A percentile compares a stretch with the other conserved stretches of the same genome.
Evolutionary conservation across 2,329 filamentous ascomycete genomes (phyloP).

Genomic region (Sphaceloma murrayae): DNA sequence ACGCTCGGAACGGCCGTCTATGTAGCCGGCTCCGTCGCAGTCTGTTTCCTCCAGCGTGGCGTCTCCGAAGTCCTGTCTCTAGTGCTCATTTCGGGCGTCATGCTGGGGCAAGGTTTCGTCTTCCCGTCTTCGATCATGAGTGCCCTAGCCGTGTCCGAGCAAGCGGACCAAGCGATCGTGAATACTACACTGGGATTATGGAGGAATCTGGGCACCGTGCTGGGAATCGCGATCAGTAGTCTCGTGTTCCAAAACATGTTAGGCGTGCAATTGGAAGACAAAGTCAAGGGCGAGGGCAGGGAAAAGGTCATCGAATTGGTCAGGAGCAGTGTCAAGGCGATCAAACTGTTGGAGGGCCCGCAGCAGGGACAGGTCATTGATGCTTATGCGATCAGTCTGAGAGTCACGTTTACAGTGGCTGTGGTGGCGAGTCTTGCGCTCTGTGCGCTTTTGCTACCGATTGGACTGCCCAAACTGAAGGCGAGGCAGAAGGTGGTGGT

Average conservation of each 20-base stretch:
- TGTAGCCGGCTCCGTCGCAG: slow-evolving; percentile 1
- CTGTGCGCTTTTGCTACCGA: slow-evolving; percentile 41
- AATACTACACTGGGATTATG: slow-evolving; percentile 63
- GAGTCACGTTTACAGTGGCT: slow-evolving; percentile 36
- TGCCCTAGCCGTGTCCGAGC: slow-evolving; percentile 34
- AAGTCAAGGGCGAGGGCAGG: slow-evolving; percentile 52
- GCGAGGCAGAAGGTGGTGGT: slow-evolving; percentile 15
- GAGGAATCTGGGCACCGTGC: slow-evolving; percentile 60
- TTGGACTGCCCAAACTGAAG: slow-evolving; percentile 46
- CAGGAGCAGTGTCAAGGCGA: slow-evolving; percentile 42
- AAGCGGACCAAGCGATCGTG: slow-evolving; percentile 39
- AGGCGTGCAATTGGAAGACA: slow-evolving; percentile 46
- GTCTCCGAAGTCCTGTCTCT: slow-evolving; percentile 1
- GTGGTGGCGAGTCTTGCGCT: slow-evolving; percentile 41
- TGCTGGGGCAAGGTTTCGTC: slow-evolving; percentile 29
- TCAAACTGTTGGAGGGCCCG: slow-evolving; percentile 36
- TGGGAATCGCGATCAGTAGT: slow-evolving; percentile 63
- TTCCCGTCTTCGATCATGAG: slow-evolving; percentile 36
- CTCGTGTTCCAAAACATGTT: slow-evolving; percentile 65
- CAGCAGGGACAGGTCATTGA: slow-evolving; percentile 40
- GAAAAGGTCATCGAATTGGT: slow-evolving; percentile 42
- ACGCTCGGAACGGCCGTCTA: slow-evolving; percentile 25
- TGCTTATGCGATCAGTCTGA: slow-evolving; percentile 31
- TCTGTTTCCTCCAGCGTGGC: slow-evolving; percentile 7
- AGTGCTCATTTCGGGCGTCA: slow-evolving; percentile 15